Percentiles rank a stretch among this genome's conserved stretches.
Conservation (phyloP, 2,329 filamentous ascomycete species). For the Aspergillus sp. region DNA sequence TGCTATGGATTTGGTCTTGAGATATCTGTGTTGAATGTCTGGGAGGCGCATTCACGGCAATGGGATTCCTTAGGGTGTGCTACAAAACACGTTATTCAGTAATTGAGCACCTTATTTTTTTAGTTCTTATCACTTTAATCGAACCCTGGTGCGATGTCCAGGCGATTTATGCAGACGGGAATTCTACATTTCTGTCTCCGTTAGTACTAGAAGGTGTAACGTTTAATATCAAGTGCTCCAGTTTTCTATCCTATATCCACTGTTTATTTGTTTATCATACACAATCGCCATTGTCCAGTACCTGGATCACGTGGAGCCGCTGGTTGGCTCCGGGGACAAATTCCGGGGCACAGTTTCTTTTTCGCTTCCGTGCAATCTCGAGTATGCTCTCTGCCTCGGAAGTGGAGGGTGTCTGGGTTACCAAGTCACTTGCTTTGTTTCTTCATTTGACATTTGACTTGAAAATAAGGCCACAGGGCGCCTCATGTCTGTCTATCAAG, state of each 20-base stretch:
- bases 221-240: too few species aligned
- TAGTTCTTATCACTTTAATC: slow-evolving; percentile 3
- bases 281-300: too few species aligned
- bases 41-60: slow-evolving; percentile 21
- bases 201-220: not conserved
- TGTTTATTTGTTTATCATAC: too few species aligned
- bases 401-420: too few species aligned
- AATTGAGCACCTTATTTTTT: slow-evolving; percentile 16
- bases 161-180: too few species aligned
- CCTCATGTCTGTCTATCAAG: too few species aligned
- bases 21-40: slow-evolving; percentile 1
- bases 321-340: too few species aligned
- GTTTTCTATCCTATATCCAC: slow-evolving; percentile 9
- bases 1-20: not conserved
- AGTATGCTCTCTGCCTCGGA: too few species aligned
- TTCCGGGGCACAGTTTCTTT: too few species aligned
- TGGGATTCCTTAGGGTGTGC: slow-evolving; percentile 18
- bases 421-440: too few species aligned
- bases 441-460: not conserved
- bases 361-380: slow-evolving; percentile 3
- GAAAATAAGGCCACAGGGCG: too few species aligned
- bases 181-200: not conserved
- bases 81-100: slow-evolving; percentile 9
- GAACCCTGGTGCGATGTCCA: not conserved
- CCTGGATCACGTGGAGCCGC: too few species aligned